These are phyloP conservation scores for Solanum paucissectum DNA, from an alignment of 257 asterid species.

Conservation along the genomic window DNA sequence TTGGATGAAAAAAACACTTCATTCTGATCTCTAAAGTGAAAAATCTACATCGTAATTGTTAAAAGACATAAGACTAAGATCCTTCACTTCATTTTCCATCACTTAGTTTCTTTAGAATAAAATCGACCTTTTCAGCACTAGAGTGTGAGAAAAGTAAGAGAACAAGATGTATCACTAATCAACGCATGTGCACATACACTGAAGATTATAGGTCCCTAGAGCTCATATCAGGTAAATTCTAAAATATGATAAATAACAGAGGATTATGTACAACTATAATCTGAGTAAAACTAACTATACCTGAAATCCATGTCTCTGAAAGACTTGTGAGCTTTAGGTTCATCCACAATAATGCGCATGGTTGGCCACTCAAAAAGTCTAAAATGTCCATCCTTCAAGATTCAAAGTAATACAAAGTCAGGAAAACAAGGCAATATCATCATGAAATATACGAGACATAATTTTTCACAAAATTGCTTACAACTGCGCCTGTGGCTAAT, in stretches of 20 bases:
- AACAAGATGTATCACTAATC: background rate
- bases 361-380: conserved; percentile 93
- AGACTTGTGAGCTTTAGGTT: conserved; percentile 93
- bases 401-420: background rate
- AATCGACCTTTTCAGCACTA: background rate
- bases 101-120: background rate
- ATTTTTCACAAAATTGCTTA: conserved; percentile 28
- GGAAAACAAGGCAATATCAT: background rate
- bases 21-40: background rate
- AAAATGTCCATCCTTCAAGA: conserved; percentile 78
- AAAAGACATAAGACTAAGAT: background rate
- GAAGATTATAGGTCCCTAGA: background rate
- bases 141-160: background rate
- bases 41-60: background rate
- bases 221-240: background rate
- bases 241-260: background rate
- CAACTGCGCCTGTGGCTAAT: conserved; percentile 86
- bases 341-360: conserved; percentile 57
- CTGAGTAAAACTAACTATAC: conserved; percentile 20
- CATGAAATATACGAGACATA: background rate
- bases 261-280: background rate
- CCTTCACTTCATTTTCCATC: background rate
- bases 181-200: background rate
- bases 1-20: background rate
- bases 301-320: conserved; percentile 96